Base-by-base conservation (phyloP, 2,329 filamentous ascomycete genomes). In the Onygenales sp. region DNA sequence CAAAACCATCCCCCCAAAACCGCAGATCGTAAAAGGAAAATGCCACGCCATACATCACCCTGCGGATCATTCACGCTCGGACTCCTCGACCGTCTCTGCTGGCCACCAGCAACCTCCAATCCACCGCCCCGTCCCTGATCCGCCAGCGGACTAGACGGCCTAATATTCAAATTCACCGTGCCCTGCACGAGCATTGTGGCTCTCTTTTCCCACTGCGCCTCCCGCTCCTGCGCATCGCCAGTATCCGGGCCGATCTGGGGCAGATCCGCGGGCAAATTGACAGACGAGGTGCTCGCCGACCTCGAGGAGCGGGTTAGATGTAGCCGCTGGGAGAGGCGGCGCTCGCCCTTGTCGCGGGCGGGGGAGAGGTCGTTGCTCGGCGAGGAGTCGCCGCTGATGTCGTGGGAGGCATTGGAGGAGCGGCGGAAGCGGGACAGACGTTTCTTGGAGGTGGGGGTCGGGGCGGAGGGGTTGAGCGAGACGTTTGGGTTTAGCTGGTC, bases 181-280 rank as follows among this genome's bases (percentile, higher is more conserved):
- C 69, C 77, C 60, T 80, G 81, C 34, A 88, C 92, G 59, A 97
- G 75, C 55, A 94, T 81, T n/a, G 91, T 96, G 32, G 93, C 93
- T 56, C 92, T 80, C 74, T 87, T 85, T 77, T 97, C 93, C 93
- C 93, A 98, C 71, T 86, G 80, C 55, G 82, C 82, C 74, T 94
- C 87, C 50, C 75, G 73, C 31, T 79, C 77, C 58, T 77, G 72
- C 54, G 67, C 71, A 60, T 76, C 73, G 36, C 74, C 75, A 53
- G 72, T 65, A 58, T 73, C 68, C 62, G 75, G 67, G 59, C 72
- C 67, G 54, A 95, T 88, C 57, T 85, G 84, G 21, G 91, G 91
- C 51, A 97, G 78, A 70, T 95, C 80, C 51, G 79, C 70, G 1
- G 93, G 92, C 39, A 97, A 80, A 68, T 88, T 85, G 27, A 84